These are phyloP conservation scores for Beauveria brongniartii DNA, from an alignment of 2,329 filamentous ascomycete species.

Conservation along the genomic window DNA sequence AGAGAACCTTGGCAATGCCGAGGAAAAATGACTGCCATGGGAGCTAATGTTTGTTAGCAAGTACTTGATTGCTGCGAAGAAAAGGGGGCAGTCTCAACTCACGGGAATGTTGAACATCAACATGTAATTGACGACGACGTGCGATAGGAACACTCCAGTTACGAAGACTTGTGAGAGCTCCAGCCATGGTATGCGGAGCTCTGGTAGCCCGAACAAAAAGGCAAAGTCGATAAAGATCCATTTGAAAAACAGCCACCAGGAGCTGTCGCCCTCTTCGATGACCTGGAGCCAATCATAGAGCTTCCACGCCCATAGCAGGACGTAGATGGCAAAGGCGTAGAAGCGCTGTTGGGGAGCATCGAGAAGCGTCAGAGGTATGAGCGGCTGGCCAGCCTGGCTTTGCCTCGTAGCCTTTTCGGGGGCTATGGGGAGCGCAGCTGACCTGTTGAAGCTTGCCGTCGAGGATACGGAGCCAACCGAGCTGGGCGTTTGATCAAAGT, in stretches of 20 bases:
- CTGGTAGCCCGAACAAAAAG: constrained; percentile 80
- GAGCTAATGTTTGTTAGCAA: constrained; percentile 38
- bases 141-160: constrained; percentile 60
- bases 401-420: constrained; percentile 31
- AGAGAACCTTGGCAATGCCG: constrained; percentile 69
- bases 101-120: constrained; percentile 88
- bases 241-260: constrained; percentile 87
- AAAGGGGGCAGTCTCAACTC: constrained; percentile 21
- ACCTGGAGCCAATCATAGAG: constrained; percentile 77
- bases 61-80: background rate
- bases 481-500: constrained; percentile 25
- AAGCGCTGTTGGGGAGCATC: constrained; percentile 88
- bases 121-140: constrained; percentile 70
- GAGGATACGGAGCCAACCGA: constrained; percentile 24
- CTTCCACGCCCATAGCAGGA: constrained; percentile 69
- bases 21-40: constrained; percentile 68
- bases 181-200: constrained; percentile 90
- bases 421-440: constrained; percentile 35
- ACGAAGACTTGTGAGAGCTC: constrained; percentile 77
- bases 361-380: constrained; percentile 74
- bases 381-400: constrained; percentile 39
- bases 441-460: constrained; percentile 21
- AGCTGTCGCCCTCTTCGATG: constrained; percentile 74
- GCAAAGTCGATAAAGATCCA: constrained; percentile 82
- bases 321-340: constrained; percentile 75